Evolutionary conservation across 202 grass and related monocot genomes (phyloP).

Genomic region (Digitaria exilis): DNA sequence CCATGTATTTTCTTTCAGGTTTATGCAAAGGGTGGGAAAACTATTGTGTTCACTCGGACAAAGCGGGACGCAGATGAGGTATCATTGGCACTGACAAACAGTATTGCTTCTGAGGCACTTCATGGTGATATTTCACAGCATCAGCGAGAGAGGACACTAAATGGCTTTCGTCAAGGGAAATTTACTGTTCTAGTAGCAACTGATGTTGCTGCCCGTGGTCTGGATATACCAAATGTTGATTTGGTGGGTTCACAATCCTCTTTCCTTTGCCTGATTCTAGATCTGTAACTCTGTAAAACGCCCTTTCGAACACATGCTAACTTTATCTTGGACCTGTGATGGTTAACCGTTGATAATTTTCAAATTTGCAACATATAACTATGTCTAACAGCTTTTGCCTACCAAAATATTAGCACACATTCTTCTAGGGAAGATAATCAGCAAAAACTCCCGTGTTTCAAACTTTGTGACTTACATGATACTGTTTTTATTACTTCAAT

Average conservation of each 20-base stretch:
- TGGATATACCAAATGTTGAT: constrained; percentile 99
- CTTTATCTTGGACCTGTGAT: not conserved
- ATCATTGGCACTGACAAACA: constrained; percentile 75
- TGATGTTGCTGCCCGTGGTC: constrained; percentile 95
- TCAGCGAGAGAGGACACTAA: constrained; percentile 96
- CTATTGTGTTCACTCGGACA: constrained; percentile 93
- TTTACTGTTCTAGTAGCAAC: constrained; percentile 98
- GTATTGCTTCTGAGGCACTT: constrained; percentile 95
- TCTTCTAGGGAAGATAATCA: not conserved
- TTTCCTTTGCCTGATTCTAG: constrained; percentile 39
- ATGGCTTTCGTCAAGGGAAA: constrained; percentile 95
- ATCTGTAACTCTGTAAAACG: constrained; percentile 23
- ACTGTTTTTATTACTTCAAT: constrained; percentile 3
- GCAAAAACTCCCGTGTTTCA: not conserved
- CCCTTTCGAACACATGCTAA: constrained; percentile 6
- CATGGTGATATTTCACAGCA: constrained; percentile 99
- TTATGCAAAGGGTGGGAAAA: constrained; percentile 99
- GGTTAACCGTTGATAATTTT: constrained; percentile 15
- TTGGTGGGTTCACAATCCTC: constrained; percentile 61
- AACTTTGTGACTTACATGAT: not conserved
- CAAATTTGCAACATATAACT: constrained; percentile 21
- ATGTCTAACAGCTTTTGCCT: not conserved
- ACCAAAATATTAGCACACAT: not conserved
- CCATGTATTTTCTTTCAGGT: constrained; percentile 54
- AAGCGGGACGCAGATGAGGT: constrained; percentile 98